Conservation (phyloP, 2,329 filamentous ascomycete genomes). For the Hypomyces perniciosus region DNA sequence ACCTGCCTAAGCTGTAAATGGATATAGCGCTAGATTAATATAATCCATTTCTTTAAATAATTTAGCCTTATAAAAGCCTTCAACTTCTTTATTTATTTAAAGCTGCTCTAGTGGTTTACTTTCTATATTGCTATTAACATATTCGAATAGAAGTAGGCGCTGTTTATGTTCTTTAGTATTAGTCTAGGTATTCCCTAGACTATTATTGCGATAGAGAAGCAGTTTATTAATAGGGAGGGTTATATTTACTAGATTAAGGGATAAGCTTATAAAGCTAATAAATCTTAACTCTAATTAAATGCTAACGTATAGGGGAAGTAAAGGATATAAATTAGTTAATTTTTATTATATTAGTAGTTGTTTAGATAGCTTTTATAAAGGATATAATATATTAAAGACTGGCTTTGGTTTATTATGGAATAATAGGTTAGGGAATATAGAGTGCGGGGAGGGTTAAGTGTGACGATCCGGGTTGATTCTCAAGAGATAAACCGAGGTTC, state of each 20-base stretch:
- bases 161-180: conserved; percentile 75
- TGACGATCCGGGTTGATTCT: too few species aligned
- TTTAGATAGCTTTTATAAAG: too few species aligned
- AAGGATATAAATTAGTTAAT: too few species aligned
- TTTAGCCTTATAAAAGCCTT: conserved; percentile 69
- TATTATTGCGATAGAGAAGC: conserved; percentile 62
- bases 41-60: conserved; percentile 66
- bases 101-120: conserved; percentile 78
- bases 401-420: too few species aligned
- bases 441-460: too few species aligned
- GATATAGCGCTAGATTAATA: conserved; percentile 85
- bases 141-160: conserved; percentile 84
- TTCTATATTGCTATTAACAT: conserved; percentile 76
- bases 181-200: conserved; percentile 59
- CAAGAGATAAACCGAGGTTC: too few species aligned
- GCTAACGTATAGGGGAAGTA: too few species aligned
- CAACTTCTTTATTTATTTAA: conserved; percentile 84
- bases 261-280: conserved; percentile 6
- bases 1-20: conserved; percentile 63
- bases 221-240: conserved; percentile 48
- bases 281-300: too few species aligned
- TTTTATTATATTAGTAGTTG: too few species aligned
- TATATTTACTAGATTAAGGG: conserved; percentile 13
- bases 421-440: too few species aligned
- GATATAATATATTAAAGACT: too few species aligned